These are phyloP conservation scores for Colletotrichum tropicicola DNA, from an alignment of 2,329 filamentous ascomycete genomes.

Conservation along the genomic window DNA sequence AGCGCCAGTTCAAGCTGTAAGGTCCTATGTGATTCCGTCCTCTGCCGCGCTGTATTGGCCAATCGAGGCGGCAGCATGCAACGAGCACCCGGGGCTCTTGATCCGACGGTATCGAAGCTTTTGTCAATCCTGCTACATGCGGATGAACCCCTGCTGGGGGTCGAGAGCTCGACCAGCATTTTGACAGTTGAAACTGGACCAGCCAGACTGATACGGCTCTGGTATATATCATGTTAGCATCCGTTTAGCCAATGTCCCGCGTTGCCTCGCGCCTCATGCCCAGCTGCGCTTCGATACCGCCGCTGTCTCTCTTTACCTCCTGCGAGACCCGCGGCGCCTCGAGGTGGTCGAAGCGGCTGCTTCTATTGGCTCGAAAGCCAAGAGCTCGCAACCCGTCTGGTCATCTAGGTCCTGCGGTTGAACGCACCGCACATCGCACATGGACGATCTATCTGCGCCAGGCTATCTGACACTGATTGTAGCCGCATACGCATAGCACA, in stretches of 20 bases:
- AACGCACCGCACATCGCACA: background rate
- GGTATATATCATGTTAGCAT: constrained; percentile 8
- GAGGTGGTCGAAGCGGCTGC: constrained; percentile 12
- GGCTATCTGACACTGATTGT: background rate
- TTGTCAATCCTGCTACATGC: background rate
- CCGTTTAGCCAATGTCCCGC: constrained; percentile 4
- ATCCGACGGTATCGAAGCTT: constrained; percentile 8
- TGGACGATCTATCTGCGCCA: background rate
- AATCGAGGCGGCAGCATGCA: constrained; percentile 3
- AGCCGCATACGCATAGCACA: background rate
- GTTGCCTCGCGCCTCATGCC: constrained; percentile 1
- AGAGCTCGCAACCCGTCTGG: background rate
- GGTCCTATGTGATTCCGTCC: too few species aligned
- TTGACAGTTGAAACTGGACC: constrained; percentile 26
- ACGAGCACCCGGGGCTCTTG: constrained; percentile 16
- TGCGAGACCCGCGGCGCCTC: constrained; percentile 25
- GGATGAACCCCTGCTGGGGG: constrained; percentile 5
- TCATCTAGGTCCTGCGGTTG: background rate
- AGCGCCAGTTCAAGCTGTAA: too few species aligned
- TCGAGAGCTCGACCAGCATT: background rate
- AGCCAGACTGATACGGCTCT: constrained; percentile 5
- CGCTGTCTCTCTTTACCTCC: constrained; percentile 2
- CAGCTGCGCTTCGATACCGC: constrained; percentile 18
- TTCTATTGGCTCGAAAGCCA: constrained; percentile 12
- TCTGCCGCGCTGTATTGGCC: background rate